Percentiles rank a stretch among this genome's conserved stretches.
These are phyloP conservation scores for Lomentospora prolificans DNA, from an alignment of 2,329 filamentous ascomycete species.

Conservation along the genomic window DNA sequence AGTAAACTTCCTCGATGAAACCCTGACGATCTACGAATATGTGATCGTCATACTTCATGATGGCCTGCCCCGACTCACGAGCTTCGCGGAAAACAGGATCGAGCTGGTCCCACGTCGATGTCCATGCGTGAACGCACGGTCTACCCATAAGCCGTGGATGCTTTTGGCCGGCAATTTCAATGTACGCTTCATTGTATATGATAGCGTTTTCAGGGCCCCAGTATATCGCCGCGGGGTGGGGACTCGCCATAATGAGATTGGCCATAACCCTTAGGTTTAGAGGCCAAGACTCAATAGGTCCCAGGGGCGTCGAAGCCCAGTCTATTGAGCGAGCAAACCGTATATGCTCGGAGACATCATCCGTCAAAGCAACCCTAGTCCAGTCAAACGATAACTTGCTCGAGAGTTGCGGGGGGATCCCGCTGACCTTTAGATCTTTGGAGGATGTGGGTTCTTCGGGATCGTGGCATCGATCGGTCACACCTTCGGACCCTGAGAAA, in stretches of 20 bases:
- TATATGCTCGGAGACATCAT: constrained; percentile 59
- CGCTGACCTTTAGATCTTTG: neutral
- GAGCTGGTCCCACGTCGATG: constrained; percentile 65
- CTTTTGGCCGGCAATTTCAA: constrained; percentile 63
- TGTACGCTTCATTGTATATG: constrained; percentile 67
- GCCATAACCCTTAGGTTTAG: constrained; percentile 66
- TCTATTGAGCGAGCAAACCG: constrained; percentile 61
- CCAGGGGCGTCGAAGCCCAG: constrained; percentile 64
- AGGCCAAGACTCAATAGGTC: constrained; percentile 66
- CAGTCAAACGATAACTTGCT: constrained; percentile 61
- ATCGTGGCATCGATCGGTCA: neutral
- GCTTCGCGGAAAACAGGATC: constrained; percentile 59
- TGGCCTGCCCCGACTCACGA: constrained; percentile 61
- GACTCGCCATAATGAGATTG: constrained; percentile 72
- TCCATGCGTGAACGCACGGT: constrained; percentile 58
- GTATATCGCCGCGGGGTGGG: constrained; percentile 67
- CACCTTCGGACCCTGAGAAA: neutral
- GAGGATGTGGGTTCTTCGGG: neutral
- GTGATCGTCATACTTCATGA: constrained; percentile 75
- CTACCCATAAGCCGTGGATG: constrained; percentile 69
- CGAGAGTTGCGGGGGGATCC: constrained; percentile 21
- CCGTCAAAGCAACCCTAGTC: constrained; percentile 59
- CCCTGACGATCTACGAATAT: constrained; percentile 62
- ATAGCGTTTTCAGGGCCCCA: constrained; percentile 62
- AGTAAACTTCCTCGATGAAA: constrained; percentile 70